Percentiles rank a stretch among this genome's conserved stretches.
These are phyloP conservation scores for Leucocoprinus leucothites DNA, from an alignment of 768 basidiomycete species.

Conservation along the genomic window DNA sequence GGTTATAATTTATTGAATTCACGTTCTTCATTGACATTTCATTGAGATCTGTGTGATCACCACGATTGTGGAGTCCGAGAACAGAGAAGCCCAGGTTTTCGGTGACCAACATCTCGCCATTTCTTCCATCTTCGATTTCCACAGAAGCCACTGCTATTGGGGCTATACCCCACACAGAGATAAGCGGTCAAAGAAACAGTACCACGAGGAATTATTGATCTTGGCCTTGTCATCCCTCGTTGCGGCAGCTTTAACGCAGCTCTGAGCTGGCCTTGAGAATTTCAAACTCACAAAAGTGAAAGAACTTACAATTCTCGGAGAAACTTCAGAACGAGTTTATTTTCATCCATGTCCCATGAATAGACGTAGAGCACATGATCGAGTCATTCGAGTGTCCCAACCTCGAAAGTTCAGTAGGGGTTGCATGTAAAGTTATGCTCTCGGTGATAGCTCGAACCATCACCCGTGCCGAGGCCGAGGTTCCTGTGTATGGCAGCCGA, in stretches of 20 bases:
- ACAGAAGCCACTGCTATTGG: neutral
- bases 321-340: conserved; percentile 9
- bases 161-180: neutral
- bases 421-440: neutral
- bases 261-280: neutral
- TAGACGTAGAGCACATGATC: neutral
- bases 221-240: neutral
- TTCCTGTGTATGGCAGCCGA: neutral
- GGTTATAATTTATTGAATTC: neutral
- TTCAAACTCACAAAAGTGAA: neutral
- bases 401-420: neutral
- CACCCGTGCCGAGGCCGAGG: neutral
- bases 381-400: neutral
- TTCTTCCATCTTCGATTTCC: neutral
- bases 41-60: neutral
- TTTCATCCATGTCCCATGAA: neutral
- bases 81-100: neutral
- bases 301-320: conserved; percentile 1
- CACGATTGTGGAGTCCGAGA: neutral
- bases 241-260: neutral
- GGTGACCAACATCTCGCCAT: neutral
- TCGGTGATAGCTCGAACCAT: conserved; percentile 6
- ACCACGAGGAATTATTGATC: neutral
- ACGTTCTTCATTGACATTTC: neutral
- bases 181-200: neutral